phyloP scores from a whole-genome alignment of 805 yeast genomes.

The Teunomyces pallodes region DNA sequence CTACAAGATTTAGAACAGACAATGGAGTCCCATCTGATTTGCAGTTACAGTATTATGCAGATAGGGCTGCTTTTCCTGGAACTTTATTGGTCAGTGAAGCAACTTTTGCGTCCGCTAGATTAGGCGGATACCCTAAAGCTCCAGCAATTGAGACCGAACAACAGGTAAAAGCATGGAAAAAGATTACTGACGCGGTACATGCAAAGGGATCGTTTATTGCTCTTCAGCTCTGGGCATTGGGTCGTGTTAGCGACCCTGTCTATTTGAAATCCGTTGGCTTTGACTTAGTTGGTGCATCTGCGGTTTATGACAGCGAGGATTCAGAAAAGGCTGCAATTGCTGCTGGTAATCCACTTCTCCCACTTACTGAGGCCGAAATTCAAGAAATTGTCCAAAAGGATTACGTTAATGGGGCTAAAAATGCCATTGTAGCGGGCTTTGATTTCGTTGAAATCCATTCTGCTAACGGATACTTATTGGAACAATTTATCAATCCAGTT shows the following conservation, averaged over 20 bases:
- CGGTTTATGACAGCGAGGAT: constrained; percentile 15
- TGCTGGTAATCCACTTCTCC: constrained; percentile 18
- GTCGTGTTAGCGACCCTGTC: constrained; percentile 25
- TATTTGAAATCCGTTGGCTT: constrained; percentile 21
- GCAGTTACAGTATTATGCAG: constrained; percentile 50
- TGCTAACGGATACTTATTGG: constrained; percentile 41
- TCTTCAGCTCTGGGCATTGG: constrained; percentile 15
- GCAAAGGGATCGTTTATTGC: constrained; percentile 11
- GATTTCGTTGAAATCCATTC: constrained; percentile 43
- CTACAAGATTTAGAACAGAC: constrained; percentile 45
- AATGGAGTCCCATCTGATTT: constrained; percentile 46
- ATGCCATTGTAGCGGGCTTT: constrained; percentile 32
- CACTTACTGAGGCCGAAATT: constrained; percentile 21
- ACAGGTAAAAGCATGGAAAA: constrained; percentile 28
- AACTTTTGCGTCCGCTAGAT: constrained; percentile 25
- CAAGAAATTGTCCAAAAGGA: constrained; percentile 15
- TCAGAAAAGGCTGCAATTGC: constrained; percentile 30
- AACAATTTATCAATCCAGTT: constrained; percentile 37
- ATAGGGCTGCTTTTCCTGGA: constrained; percentile 56
- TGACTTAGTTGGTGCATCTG: constrained; percentile 17
- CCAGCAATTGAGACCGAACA: constrained; percentile 20
- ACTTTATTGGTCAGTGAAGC: constrained; percentile 51
- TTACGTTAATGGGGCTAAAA: constrained; percentile 25
- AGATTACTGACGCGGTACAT: constrained; percentile 15
- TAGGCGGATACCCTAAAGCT: constrained; percentile 24